Evolutionary conservation across 2,329 filamentous ascomycete species (phyloP).

Genomic region (Leptodontidium sp.): DNA sequence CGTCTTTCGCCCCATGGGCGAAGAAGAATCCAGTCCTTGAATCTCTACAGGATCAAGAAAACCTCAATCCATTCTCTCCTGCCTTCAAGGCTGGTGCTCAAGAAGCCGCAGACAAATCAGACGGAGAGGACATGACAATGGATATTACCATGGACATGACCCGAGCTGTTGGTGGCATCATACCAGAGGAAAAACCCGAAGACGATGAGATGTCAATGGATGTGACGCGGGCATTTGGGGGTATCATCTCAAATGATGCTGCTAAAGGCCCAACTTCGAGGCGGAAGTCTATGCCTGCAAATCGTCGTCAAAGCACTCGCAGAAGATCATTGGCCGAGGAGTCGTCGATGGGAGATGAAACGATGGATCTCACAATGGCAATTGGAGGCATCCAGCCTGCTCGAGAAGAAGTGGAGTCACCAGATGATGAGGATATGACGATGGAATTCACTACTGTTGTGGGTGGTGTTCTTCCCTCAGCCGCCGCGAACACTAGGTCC

Average conservation of each 20-base stretch:
- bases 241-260: conserved; percentile 64
- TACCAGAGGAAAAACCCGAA: conserved; percentile 42
- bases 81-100: conserved; percentile 35
- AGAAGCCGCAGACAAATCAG: conserved; percentile 43
- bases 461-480: conserved; percentile 58
- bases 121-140: conserved; percentile 57
- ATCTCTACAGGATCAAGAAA: conserved; percentile 55
- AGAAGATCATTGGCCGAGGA: conserved; percentile 47
- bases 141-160: conserved; percentile 67
- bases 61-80: conserved; percentile 56
- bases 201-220: conserved; percentile 84
- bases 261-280: conserved; percentile 35
- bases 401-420: conserved; percentile 46
- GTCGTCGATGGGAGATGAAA: conserved; percentile 47
- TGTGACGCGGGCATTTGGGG: conserved; percentile 82
- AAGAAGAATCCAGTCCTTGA: conserved; percentile 58
- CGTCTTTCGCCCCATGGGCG: conserved; percentile 77
- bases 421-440: conserved; percentile 73
- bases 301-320: conserved; percentile 48
- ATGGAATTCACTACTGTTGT: conserved; percentile 80
- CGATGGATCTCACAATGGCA: conserved; percentile 65
- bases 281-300: conserved; percentile 45
- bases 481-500: conserved; percentile 46
- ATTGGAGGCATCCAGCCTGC: conserved; percentile 60
- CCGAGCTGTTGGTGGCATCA: conserved; percentile 61